Evolutionary conservation across 768 basidiomycete species (phyloP).

Genomic region (Guyanaporus albipodus): DNA sequence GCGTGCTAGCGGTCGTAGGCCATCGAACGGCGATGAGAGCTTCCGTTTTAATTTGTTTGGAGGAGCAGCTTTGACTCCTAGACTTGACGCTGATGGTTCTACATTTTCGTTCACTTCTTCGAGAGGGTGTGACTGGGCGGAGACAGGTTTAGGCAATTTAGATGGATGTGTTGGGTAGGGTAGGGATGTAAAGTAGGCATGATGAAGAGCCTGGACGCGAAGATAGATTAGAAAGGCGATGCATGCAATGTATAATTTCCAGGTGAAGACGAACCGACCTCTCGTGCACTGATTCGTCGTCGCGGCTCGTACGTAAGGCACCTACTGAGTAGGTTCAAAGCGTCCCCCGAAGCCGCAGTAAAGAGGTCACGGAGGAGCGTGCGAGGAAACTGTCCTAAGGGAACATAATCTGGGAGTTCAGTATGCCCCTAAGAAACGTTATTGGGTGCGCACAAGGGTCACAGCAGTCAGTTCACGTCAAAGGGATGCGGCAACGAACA

Average conservation of each 20-base stretch:
- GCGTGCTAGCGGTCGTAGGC: conserved; percentile 59
- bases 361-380: conserved; percentile 82
- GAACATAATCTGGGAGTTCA: conserved; percentile 85
- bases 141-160: conserved; percentile 74
- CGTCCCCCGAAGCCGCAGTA: conserved; percentile 83
- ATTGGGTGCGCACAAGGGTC: too few species aligned
- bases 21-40: conserved; percentile 50
- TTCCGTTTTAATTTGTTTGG: conserved; percentile 68
- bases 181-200: conserved; percentile 82
- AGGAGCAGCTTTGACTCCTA: conserved; percentile 48
- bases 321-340: conserved; percentile 75
- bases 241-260: neutral
- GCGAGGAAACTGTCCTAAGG: conserved; percentile 83
- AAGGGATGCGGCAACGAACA: neutral
- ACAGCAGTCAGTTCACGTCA: neutral
- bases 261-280: conserved; percentile 45
- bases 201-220: conserved; percentile 64
- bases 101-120: conserved; percentile 80
- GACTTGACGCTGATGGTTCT: conserved; percentile 46
- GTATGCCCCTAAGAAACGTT: conserved; percentile 68
- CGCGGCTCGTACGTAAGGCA: conserved; percentile 85
- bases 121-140: conserved; percentile 51
- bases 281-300: conserved; percentile 71
- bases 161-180: conserved; percentile 88
- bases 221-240: neutral